Base-by-base conservation (phyloP, 2,329 filamentous ascomycete genomes). In the Claviceps sp. region DNA sequence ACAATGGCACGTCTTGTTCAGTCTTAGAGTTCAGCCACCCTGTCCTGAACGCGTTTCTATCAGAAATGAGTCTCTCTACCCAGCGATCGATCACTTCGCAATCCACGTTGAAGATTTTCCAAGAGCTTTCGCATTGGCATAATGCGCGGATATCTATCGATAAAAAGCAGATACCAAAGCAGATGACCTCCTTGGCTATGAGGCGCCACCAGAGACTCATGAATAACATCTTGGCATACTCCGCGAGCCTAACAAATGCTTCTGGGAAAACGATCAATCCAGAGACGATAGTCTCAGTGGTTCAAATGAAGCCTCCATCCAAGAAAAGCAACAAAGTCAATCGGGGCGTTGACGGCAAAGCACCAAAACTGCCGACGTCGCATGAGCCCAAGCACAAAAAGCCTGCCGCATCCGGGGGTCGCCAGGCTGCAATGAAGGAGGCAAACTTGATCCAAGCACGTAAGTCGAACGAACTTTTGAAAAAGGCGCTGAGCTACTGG, bases 391-490 rank as follows among this genome's bases (percentile, higher is more conserved):
- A 44, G 11, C 14, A 11, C 11, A 24, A 44, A 24, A 44, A 5
- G 13, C 8, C 42, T 11, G 17, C 4, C 6, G 19, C 22, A 13
- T 11, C 10, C 24, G 19, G 60, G 16, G 64, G 68, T 17, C 73
- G 68, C 52, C 63, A 76, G 47, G 66, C 60, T 26, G 69, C 68
- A 0, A 59, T 62, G 0, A 60, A 66, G 46, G 59, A 61, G 11
- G 63, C 68, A 1, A 63, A 66, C 13, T 64, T 61, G 3, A 57
- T 68, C 2, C 65, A 69, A 34, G 60, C 64, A 7, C 63, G 62
- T 50, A 71, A 70, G 30, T 52, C 16, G 48, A 30, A 51, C 47
- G 34, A 56, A 53, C 22, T 26, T 51, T 5, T 45, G 34, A 6
- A 41, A 47, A 17, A 16, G 14, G 46, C 45, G 10, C 26, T 52